phyloP scores from a whole-genome alignment of 164 flowering plant species.

The Liquidambar formosana region DNA sequence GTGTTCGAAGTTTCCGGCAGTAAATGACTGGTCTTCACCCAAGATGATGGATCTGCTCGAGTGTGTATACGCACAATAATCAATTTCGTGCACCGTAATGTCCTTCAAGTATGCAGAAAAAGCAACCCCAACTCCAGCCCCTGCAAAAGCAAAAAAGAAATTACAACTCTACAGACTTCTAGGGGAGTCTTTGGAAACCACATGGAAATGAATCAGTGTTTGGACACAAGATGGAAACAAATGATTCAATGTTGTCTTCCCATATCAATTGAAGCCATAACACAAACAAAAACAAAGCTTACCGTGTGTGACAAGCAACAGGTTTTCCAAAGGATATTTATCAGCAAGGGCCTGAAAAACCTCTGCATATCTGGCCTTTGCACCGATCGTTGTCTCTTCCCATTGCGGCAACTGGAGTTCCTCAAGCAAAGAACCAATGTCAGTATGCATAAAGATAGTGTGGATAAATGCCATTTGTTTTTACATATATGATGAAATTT shows the following conservation, averaged over 20 bases:
- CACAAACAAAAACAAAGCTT: conserved; percentile 17
- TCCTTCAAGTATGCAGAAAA: conserved; percentile 46
- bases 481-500: no score
- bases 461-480: not conserved
- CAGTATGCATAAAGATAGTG: not conserved
- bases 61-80: conserved; percentile 66
- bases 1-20: conserved; percentile 47
- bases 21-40: conserved; percentile 23
- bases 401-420: conserved; percentile 65
- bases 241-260: no score
- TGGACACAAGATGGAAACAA: no score
- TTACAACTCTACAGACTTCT: no score
- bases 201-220: no score
- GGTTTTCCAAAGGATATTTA: conserved; percentile 67
- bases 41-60: conserved; percentile 37
- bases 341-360: conserved; percentile 67
- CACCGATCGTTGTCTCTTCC: conserved; percentile 53
- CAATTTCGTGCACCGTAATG: conserved; percentile 48
- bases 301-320: conserved; percentile 90
- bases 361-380: conserved; percentile 53
- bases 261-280: not conserved
- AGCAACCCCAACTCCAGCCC: conserved; percentile 75
- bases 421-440: conserved; percentile 8
- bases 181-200: no score
- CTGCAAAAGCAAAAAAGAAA: conserved; percentile 29